Conservation (phyloP, 352 stramenopile genomes). For the Globisporangium nunn region DNA sequence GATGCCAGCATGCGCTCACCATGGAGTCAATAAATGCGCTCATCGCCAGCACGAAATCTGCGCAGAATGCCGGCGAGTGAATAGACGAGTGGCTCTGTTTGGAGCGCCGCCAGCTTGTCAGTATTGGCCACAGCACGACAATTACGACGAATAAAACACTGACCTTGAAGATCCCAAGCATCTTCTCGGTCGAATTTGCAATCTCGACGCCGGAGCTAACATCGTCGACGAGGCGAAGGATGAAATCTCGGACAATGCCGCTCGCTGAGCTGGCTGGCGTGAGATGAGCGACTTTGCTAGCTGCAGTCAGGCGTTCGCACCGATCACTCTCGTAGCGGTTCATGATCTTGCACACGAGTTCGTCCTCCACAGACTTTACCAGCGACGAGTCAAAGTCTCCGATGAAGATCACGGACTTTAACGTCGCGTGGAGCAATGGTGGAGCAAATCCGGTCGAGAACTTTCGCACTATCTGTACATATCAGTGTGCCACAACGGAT, state of each 20-base stretch:
- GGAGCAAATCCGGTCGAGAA: constrained; percentile 28
- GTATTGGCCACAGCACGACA: neutral
- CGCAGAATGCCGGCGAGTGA: constrained; percentile 55
- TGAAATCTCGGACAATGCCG: constrained; percentile 29
- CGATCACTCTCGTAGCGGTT: constrained; percentile 46
- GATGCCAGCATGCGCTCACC: neutral
- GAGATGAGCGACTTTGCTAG: constrained; percentile 10
- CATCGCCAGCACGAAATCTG: constrained; percentile 39
- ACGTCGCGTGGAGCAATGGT: constrained; percentile 46
- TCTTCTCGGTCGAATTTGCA: constrained; percentile 51
- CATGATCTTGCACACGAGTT: constrained; percentile 74
- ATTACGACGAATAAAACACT: neutral
- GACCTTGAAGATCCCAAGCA: constrained; percentile 77
- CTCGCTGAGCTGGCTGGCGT: constrained; percentile 10
- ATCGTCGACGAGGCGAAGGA: constrained; percentile 51
- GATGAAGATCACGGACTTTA: constrained; percentile 74
- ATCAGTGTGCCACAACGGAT: neutral
- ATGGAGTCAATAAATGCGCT: constrained; percentile 16
- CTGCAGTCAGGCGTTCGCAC: constrained; percentile 10
- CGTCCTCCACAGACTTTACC: constrained; percentile 59
- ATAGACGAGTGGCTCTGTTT: constrained; percentile 66
- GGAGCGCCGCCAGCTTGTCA: neutral
- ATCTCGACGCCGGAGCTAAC: constrained; percentile 58
- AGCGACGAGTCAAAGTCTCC: constrained; percentile 62
- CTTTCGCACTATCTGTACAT: constrained; percentile 43